Base-by-base conservation (phyloP, 2,329 filamentous ascomycete species). In the Cryphonectria japonica region DNA sequence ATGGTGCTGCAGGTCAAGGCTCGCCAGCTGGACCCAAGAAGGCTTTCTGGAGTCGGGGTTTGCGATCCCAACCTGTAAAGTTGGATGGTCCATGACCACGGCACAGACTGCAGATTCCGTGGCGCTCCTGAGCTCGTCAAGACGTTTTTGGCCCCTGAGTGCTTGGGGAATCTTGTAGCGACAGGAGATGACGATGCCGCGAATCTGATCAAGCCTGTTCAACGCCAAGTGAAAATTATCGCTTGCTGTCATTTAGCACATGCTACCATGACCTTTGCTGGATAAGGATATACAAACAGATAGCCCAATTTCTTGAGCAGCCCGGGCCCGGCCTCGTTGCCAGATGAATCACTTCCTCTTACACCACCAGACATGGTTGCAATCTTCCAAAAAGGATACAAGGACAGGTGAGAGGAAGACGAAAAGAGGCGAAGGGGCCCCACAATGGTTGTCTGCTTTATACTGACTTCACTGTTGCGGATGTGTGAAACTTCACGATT, bases 171-270 rank as follows among this genome's bases (percentile, higher is more conserved):
- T 69, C 19, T 46, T 59, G 61, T 71, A 73, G 54, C 71, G 69
- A 43, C 67, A 69, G 52, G 71, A 73, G 39, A 71, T 14, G 67
- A 29, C 64, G 32, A 67, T 73, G 4, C 69, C 69, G 22, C 71
- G 69, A 50, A 71, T 69, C 59, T 73, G 71, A 50, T 73, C 71
- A 63, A 73, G 54, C 26, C 54, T 59, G 52, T 73, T 69, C 71
- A 73, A 61, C 11, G 46, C 66, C 60, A 71, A 61, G 16, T 69
- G 74, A 5, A 59, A 67, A 3, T 39, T 61, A 26, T 61, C 59
- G 8, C 59, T 61, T 61, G 16, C 46, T 7, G 11, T 1, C 19
- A 26, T 2, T 37, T 26, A 61, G 34, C 32, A 11, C 4, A n/a
- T 14, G 32, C 19, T n/a, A 39, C 14, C 8, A 26, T 61, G 2